Evolutionary conservation across 495 filamentous ascomycete genomes (phyloP).

Genomic region (Lasiosphaeriaceae sp.): DNA sequence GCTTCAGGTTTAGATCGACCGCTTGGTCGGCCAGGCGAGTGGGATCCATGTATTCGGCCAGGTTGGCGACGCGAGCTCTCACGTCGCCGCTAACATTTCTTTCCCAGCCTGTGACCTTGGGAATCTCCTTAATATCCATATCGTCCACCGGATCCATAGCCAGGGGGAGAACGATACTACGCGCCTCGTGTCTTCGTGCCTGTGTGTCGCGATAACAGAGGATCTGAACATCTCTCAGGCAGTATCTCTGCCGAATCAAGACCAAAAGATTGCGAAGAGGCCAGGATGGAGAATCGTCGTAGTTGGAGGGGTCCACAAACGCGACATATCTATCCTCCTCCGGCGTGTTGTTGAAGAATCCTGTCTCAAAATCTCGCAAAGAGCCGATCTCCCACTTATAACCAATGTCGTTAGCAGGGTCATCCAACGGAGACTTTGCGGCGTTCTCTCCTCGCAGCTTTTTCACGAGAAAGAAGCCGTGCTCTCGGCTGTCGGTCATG

Average conservation of each 20-base stretch:
- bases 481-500: slow-evolving; percentile 69
- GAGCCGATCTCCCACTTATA: slow-evolving; percentile 72
- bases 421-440: slow-evolving; percentile 24
- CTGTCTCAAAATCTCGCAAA: slow-evolving; percentile 73
- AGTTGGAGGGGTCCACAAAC: slow-evolving; percentile 91
- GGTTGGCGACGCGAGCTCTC: slow-evolving; percentile 67
- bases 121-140: slow-evolving; percentile 51
- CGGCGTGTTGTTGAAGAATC: slow-evolving; percentile 73
- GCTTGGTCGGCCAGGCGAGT: slow-evolving; percentile 81
- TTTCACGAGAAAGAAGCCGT: slow-evolving; percentile 92
- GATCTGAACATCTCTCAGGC: slow-evolving; percentile 71
- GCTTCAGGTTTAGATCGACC: slow-evolving; percentile 95
- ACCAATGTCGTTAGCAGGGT: slow-evolving; percentile 43
- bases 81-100: slow-evolving; percentile 73
- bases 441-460: slow-evolving; percentile 48
- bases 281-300: slow-evolving; percentile 82
- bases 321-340: slow-evolving; percentile 71
- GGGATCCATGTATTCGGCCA: slow-evolving; percentile 91
- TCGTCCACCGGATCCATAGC: slow-evolving; percentile 46
- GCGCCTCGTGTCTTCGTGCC: slow-evolving; percentile 65
- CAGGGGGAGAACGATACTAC: slow-evolving; percentile 73
- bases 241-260: slow-evolving; percentile 77
- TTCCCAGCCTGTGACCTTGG: slow-evolving; percentile 94
- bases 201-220: slow-evolving; percentile 89
- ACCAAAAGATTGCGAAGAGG: slow-evolving; percentile 86